Evolutionary conservation across 1,284 basidiomycete genomes (phyloP).

Genomic region (Moesziomyces sp.): DNA sequence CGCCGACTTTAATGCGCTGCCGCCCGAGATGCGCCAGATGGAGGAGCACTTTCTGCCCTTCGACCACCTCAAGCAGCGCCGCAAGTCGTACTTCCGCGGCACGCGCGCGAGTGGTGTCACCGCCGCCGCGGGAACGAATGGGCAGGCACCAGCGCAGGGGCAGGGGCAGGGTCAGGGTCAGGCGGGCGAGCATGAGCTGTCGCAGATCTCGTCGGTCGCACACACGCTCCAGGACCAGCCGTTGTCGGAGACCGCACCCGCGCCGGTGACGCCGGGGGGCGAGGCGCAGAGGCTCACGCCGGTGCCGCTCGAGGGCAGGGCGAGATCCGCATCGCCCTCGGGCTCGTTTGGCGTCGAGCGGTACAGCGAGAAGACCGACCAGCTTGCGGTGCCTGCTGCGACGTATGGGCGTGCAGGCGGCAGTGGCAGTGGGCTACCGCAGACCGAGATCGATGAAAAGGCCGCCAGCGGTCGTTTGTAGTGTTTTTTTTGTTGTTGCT

Average conservation of each 20-base stretch:
- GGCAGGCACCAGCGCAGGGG: not conserved
- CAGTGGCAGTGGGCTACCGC: not conserved
- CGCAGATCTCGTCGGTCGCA: conserved; percentile 46
- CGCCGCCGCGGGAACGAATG: not conserved
- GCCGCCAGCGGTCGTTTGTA: too few relatives aligned
- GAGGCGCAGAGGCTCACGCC: conserved; percentile 9
- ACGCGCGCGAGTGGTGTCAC: not conserved
- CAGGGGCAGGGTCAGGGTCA: not conserved
- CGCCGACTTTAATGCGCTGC: conserved; percentile 84
- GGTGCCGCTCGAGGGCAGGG: not conserved
- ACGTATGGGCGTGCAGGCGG: not conserved
- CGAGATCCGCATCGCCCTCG: not conserved
- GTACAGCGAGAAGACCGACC: conserved; percentile 22
- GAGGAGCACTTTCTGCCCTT: conserved; percentile 78
- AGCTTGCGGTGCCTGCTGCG: conserved; percentile 6
- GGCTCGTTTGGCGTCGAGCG: conserved; percentile 8
- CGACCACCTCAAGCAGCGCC: conserved; percentile 60
- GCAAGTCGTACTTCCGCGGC: conserved; percentile 55
- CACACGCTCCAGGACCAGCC: conserved; percentile 60
- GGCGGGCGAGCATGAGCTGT: conserved; percentile 11
- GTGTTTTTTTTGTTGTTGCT: not conserved
- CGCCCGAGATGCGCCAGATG: conserved; percentile 93
- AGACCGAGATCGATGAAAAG: not conserved
- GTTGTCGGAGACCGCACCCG: conserved; percentile 46
- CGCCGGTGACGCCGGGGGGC: not conserved